These are phyloP conservation scores for Eucalyptus cloeziana DNA, from an alignment of 345 rosid species.

Conservation along the genomic window DNA sequence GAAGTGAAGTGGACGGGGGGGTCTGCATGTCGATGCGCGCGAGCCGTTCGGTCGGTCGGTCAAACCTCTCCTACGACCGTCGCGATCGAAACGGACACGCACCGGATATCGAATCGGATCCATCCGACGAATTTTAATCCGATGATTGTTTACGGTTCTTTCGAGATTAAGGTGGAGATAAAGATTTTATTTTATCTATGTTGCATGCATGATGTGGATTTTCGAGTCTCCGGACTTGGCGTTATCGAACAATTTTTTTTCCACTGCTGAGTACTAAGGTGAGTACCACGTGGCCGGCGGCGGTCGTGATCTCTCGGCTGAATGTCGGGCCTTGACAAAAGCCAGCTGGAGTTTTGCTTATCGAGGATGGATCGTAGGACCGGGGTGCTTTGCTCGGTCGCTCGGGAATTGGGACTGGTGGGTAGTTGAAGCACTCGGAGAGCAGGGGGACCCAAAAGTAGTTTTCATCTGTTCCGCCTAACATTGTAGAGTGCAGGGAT, in stretches of 20 bases:
- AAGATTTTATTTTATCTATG: background rate
- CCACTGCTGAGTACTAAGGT: background rate
- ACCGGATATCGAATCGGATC: background rate
- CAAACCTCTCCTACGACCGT: background rate
- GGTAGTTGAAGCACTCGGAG: background rate
- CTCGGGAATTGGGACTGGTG: background rate
- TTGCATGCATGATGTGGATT: background rate
- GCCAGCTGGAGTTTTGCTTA: background rate
- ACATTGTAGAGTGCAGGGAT: background rate
- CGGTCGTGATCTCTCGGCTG: background rate
- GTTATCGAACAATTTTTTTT: background rate
- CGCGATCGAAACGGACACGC: too few species aligned
- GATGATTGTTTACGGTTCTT: background rate
- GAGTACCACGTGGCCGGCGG: background rate
- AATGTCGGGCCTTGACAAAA: background rate
- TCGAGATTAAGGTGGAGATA: background rate
- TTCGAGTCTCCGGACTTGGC: background rate
- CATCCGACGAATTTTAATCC: background rate
- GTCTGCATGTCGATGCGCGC: background rate
- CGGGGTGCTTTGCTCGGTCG: rapidly evolving
- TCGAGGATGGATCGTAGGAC: background rate
- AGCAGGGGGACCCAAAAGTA: background rate
- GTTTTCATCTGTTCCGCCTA: background rate
- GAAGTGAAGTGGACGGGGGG: background rate
- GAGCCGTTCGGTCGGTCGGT: background rate